Conservation (phyloP, 148 eudicot genomes). For the Persicaria tinctoria region DNA sequence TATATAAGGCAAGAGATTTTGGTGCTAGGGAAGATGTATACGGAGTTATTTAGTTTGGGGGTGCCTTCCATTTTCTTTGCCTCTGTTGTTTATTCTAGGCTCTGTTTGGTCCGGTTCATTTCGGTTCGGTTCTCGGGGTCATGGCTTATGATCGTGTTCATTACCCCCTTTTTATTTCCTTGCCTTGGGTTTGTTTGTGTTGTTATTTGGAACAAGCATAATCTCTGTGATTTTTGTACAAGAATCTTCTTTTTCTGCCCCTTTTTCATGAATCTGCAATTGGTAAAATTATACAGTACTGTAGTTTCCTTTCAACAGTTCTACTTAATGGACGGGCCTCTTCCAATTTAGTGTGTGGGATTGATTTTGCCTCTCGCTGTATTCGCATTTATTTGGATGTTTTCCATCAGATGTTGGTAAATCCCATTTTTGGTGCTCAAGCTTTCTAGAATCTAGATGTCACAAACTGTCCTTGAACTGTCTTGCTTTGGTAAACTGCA, state of each 20-base stretch:
- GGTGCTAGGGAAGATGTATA: conserved; percentile 8
- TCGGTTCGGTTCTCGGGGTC: not conserved
- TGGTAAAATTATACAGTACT: not conserved
- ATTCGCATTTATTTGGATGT: no score
- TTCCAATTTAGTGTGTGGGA: no score
- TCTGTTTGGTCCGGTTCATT: not conserved
- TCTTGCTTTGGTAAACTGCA: no score
- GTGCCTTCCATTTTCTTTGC: conserved; percentile 7
- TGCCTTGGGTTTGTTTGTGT: not conserved
- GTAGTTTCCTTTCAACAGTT: not conserved
- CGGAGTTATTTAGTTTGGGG: not conserved
- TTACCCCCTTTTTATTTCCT: not conserved
- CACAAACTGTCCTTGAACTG: no score
- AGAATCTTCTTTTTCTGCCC: not conserved
- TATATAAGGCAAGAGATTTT: conserved; percentile 11
- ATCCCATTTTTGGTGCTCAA: no score
- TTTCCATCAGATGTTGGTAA: no score
- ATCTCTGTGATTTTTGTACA: conserved; percentile 9
- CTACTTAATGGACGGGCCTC: no score
- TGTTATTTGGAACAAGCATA: not conserved
- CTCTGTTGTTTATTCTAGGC: conserved; percentile 7
- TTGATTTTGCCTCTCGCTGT: no score
- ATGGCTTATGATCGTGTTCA: conserved; percentile 9
- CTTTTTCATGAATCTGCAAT: not conserved
- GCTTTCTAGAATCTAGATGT: no score